Evolutionary conservation across 208 protist genomes (phyloP).

Genomic region (Willaertia magna): DNA sequence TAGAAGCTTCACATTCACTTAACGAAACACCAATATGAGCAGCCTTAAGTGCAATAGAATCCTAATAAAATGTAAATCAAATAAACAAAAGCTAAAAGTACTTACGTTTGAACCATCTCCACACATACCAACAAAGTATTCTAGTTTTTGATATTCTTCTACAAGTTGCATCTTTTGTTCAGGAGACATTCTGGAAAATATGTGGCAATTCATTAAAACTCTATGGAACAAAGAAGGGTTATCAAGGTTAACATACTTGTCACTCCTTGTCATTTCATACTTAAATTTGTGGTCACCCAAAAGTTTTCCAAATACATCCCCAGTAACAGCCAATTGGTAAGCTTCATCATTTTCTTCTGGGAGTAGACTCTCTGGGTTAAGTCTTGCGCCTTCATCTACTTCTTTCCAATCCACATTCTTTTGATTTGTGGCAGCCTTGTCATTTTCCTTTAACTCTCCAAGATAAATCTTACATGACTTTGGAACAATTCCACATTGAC

Average conservation of each 20-base stretch:
- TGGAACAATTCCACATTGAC: constrained; percentile 16
- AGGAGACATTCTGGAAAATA: constrained; percentile 14
- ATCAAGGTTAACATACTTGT: neutral
- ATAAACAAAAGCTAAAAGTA: neutral
- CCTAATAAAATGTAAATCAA: too few species aligned
- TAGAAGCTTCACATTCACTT: constrained; percentile 21
- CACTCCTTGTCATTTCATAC: neutral
- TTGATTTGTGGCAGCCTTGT: neutral
- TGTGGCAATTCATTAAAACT: neutral
- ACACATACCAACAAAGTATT: constrained; percentile 23
- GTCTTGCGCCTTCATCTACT: neutral
- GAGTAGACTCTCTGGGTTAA: neutral
- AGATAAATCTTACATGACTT: neutral
- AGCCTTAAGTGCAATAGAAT: constrained; percentile 11
- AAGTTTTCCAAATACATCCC: neutral
- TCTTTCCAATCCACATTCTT: neutral
- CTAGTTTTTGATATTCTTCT: constrained; percentile 6
- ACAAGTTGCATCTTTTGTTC: constrained; percentile 19
- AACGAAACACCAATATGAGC: constrained; percentile 20
- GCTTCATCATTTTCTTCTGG: neutral
- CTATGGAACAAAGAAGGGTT: neutral
- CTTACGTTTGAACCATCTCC: constrained; percentile 27
- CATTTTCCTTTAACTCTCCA: neutral
- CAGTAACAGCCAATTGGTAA: neutral
- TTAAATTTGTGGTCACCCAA: neutral